A percentile compares a stretch with the other conserved stretches of the same genome.
Conservation (phyloP, 2,329 filamentous ascomycete genomes). For the Aureobasidium melanogenum region DNA sequence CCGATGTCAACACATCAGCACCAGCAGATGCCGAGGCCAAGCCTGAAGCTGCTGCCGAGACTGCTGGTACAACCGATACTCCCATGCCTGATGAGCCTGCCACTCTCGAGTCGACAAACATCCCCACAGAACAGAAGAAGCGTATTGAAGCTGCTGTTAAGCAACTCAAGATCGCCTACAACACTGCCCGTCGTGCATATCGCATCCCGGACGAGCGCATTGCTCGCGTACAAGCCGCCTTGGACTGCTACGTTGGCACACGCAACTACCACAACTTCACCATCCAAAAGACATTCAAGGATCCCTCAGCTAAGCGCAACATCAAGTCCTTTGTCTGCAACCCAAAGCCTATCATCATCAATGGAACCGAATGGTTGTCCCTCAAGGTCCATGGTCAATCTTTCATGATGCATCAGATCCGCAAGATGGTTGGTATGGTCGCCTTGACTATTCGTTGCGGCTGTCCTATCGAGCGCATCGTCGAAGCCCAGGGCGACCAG, state of each 20-base stretch:
- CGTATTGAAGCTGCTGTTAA: constrained; percentile 37
- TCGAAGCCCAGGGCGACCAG: constrained; percentile 60
- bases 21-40: background rate
- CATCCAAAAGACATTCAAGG: constrained; percentile 70
- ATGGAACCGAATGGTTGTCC: constrained; percentile 78
- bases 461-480: constrained; percentile 60
- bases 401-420: constrained; percentile 99
- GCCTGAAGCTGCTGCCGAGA: constrained; percentile 12
- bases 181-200: constrained; percentile 74
- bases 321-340: constrained; percentile 89
- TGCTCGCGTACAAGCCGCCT: constrained; percentile 62
- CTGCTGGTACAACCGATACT: constrained; percentile 6
- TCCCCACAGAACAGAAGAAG: constrained; percentile 13
- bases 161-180: constrained; percentile 67
- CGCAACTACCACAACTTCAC: constrained; percentile 97
- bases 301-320: constrained; percentile 77
- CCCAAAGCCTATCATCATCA: constrained; percentile 45
- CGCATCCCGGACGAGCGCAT: constrained; percentile 67
- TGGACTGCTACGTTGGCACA: constrained; percentile 72
- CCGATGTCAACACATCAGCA: constrained; percentile 4
- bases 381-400: constrained; percentile 94
- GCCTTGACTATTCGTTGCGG: constrained; percentile 78
- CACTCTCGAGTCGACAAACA: background rate
- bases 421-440: constrained; percentile 96
- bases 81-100: constrained; percentile 8